These are phyloP conservation scores for Plasmodium fragile DNA, from an alignment of 169 alveolate species.

Conservation along the genomic window DNA sequence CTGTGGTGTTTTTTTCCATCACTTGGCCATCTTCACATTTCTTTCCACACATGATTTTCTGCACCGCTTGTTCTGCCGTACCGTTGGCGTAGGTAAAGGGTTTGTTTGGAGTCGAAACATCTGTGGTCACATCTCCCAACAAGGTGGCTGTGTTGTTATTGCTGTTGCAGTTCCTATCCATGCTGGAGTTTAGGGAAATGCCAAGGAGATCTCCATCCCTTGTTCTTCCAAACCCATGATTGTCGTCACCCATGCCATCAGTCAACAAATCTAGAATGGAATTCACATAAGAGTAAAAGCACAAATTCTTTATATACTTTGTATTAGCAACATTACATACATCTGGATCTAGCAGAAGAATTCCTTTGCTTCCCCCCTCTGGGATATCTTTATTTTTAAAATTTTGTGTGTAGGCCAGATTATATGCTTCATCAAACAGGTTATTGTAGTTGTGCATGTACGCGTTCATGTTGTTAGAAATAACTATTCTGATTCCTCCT, in stretches of 20 bases:
- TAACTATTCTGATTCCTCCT: constrained; percentile 89
- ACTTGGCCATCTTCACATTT: not conserved
- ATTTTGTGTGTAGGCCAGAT: constrained; percentile 87
- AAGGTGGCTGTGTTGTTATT: not conserved
- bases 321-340: constrained; percentile 40
- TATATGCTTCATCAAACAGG: constrained; percentile 89
- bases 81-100: not conserved
- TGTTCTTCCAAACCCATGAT: not conserved
- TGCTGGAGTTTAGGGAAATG: not conserved
- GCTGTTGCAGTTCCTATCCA: not conserved
- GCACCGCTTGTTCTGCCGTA: constrained; percentile 35
- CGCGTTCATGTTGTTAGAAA: constrained; percentile 82
- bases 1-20: constrained; percentile 6
- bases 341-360: constrained; percentile 82
- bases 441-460: constrained; percentile 83
- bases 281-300: constrained; percentile 61
- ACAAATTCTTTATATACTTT: constrained; percentile 48
- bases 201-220: not conserved
- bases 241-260: not conserved
- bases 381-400: constrained; percentile 89
- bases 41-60: not conserved
- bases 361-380: constrained; percentile 91
- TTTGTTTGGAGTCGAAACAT: not conserved
- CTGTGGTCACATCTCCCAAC: not conserved
- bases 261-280: constrained; percentile 33